Conservation (phyloP, 441 rosid genomes). For the Bruguiera hainesii region DNA sequence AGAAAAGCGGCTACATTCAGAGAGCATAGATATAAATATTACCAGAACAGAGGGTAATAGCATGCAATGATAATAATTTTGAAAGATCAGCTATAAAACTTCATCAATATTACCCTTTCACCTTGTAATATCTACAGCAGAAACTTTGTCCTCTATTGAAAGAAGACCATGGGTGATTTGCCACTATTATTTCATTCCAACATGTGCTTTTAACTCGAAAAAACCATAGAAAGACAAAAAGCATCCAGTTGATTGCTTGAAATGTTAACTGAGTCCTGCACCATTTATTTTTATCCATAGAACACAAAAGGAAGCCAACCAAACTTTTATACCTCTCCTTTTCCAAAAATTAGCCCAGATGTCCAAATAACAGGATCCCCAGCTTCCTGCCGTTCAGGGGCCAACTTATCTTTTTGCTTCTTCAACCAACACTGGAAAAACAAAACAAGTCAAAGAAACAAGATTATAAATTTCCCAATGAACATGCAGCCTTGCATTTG, state of each 20-base stretch:
- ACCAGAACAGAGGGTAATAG: too few relatives aligned
- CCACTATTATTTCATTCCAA: too few relatives aligned
- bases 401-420: constrained; percentile 74
- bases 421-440: constrained; percentile 83
- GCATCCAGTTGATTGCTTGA: neutral
- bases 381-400: constrained; percentile 63
- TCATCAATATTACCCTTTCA: too few relatives aligned
- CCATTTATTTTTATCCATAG: neutral
- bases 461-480: neutral
- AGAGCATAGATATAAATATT: too few relatives aligned
- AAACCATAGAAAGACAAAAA: neutral
- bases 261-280: too few relatives aligned
- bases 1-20: neutral
- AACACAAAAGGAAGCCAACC: constrained; percentile 1
- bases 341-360: constrained; percentile 84
- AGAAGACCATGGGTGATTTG: too few relatives aligned
- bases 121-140: too few relatives aligned
- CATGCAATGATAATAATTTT: too few relatives aligned
- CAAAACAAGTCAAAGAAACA: constrained; percentile 4
- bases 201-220: too few relatives aligned
- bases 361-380: constrained; percentile 71
- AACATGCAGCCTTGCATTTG: too few relatives aligned
- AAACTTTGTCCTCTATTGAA: too few relatives aligned
- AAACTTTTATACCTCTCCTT: constrained; percentile 69
- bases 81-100: too few relatives aligned